Evolutionary conservation across 1,284 basidiomycete genomes (phyloP), one percentile per base, ranked within the genome.

Genomic region (Retiboletus fuscus): DNA sequence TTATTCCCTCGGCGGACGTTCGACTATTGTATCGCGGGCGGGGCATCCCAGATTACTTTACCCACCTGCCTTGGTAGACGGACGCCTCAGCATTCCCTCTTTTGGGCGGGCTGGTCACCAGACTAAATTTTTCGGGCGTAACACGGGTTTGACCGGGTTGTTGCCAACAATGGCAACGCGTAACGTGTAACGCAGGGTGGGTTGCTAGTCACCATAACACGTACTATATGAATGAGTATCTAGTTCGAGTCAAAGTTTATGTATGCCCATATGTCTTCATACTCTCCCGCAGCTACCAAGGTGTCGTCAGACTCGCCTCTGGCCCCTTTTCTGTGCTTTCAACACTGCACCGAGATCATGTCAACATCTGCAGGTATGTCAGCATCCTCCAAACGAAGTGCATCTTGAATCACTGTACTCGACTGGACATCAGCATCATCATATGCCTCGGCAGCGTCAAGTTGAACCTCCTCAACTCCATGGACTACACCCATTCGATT

Each of bases 21-120:
- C 78, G 97, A 99, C 82, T 97, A 97, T 79, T 99, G 97, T 83
- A 98, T 99, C 71, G 93, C 99, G 20, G 98, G 99, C 76, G 98
- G 99, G 81, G 98, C 97, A 0, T 98, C 97, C 1, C 98, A 99
- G 82, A 97, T 99, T 73, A 98, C 97, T 0, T 83, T 99, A 5
- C 98, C 98, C 1, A 97, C 96, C 0, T 98, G 96, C 79, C 85
- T 99, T 1, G 97, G 98, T 1, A n/a, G n/a, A n/a, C n/a, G n/a
- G n/a, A n/a, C n/a, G n/a, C n/a, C n/a, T n/a, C n/a, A n/a, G n/a
- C n/a, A n/a, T n/a, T n/a, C n/a, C n/a, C n/a, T n/a, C n/a, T n/a
- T n/a, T n/a, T n/a, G n/a, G n/a, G n/a, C n/a, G n/a, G n/a, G n/a
- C n/a, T n/a, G n/a, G n/a, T n/a, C n/a, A n/a, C n/a, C n/a, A n/a